A percentile compares a stretch with the other conserved stretches of the same genome.
These are phyloP conservation scores for Metschnikowia proteae DNA, from an alignment of 805 yeast species.

Conservation along the genomic window DNA sequence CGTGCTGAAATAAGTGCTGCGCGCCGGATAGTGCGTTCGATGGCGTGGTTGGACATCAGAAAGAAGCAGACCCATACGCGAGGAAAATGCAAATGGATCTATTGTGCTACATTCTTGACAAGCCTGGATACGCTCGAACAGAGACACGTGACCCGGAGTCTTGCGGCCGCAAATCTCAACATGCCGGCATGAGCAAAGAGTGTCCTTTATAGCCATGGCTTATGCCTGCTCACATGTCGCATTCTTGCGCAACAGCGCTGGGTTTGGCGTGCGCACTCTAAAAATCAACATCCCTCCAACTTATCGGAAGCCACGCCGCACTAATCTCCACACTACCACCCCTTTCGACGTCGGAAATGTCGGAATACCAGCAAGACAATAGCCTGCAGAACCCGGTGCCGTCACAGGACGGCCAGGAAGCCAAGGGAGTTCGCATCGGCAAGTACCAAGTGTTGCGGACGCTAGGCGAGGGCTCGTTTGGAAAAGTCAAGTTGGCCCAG, in stretches of 20 bases:
- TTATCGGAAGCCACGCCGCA: background rate
- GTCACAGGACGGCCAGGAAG: conserved; percentile 17
- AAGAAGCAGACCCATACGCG: too few species aligned
- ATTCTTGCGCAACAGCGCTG: background rate
- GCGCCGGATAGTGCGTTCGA: too few species aligned
- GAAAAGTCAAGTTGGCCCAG: conserved; percentile 88
- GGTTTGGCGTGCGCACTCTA: conserved; percentile 5
- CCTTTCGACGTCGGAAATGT: conserved; percentile 7
- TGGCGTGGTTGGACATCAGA: too few species aligned
- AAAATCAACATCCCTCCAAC: conserved; percentile 2
- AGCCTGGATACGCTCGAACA: too few species aligned
- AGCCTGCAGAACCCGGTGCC: conserved; percentile 3
- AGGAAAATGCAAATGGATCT: too few species aligned
- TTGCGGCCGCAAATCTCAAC: too few species aligned
- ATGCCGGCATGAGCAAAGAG: too few species aligned
- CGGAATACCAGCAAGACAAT: conserved; percentile 11
- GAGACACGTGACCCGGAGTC: too few species aligned
- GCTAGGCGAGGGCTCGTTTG: conserved; percentile 94
- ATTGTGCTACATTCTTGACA: too few species aligned
- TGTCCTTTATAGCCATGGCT: too few species aligned
- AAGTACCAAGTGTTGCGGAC: conserved; percentile 91
- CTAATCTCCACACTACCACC: conserved; percentile 1
- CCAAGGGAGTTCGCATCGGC: conserved; percentile 60
- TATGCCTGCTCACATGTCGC: background rate
- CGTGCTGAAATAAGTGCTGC: too few species aligned